A percentile compares a stretch with the other conserved stretches of the same genome.
These are phyloP conservation scores for Pugionium dolabratum DNA, from an alignment of 345 rosid genomes.

Conservation along the genomic window DNA sequence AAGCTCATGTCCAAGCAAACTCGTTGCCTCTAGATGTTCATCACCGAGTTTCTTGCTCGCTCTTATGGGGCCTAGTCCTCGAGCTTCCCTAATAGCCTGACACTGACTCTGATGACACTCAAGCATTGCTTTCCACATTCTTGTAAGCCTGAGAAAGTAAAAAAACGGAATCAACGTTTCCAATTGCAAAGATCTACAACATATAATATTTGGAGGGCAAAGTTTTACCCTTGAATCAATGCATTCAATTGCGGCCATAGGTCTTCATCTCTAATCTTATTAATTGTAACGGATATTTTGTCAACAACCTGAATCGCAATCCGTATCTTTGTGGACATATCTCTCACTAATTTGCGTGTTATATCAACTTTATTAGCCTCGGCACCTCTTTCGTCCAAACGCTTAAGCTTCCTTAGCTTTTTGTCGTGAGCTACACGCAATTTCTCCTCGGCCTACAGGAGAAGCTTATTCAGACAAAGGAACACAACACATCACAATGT, in stretches of 20 bases:
- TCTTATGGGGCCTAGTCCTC: slow-evolving; percentile 58
- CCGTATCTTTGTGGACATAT: slow-evolving; percentile 75
- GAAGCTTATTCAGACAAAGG: slow-evolving; percentile 4
- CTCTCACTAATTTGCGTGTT: slow-evolving; percentile 55
- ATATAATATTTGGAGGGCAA: slow-evolving; percentile 1
- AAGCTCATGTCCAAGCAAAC: slow-evolving; percentile 74
- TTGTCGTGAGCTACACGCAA: slow-evolving; percentile 75
- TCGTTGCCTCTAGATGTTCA: slow-evolving; percentile 67
- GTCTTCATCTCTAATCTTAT: slow-evolving; percentile 93
- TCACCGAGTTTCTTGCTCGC: slow-evolving; percentile 63
- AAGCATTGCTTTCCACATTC: slow-evolving; percentile 96
- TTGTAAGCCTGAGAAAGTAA: slow-evolving; percentile 55
- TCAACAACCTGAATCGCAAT: slow-evolving; percentile 91
- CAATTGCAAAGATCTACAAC: not conserved
- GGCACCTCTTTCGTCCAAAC: slow-evolving; percentile 79
- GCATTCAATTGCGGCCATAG: slow-evolving; percentile 89
- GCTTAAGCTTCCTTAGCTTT: slow-evolving; percentile 72
- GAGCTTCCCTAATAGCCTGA: slow-evolving; percentile 69
- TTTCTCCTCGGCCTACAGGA: slow-evolving; percentile 83
- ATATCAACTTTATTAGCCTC: slow-evolving; percentile 64
- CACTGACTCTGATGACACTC: slow-evolving; percentile 86
- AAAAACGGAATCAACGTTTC: not conserved
- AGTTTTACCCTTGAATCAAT: slow-evolving; percentile 77
- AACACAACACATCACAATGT: slow-evolving; percentile 9
- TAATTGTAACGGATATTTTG: slow-evolving; percentile 75